Base-by-base conservation (phyloP, 306 rosid species). In the Trifolium pratense region DNA sequence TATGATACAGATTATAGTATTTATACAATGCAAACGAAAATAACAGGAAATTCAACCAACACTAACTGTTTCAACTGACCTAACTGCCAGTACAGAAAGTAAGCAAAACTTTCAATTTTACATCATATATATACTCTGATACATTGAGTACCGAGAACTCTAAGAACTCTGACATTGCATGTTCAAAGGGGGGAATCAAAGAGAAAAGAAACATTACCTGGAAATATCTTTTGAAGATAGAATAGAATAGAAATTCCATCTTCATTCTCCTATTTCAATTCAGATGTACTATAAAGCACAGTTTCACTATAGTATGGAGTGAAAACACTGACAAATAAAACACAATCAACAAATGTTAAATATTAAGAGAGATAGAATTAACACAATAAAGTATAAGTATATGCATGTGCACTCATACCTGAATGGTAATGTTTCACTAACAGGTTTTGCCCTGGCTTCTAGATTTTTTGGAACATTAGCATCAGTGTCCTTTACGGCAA, bases 261-360 rank as follows among this genome's bases (percentile, higher is more conserved):
- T 82, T 94, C 98, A 37, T 94, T 94, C 87, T 94, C 98, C 78
- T 78, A 81, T 65, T 84, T 83, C 86, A 94, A 79, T 73, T 94
- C 96, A 1, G 96, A 89, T 58, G 85, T 83, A 71, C 97, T 85
- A 79, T 94, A 94, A n/a, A 94, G 90, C 70, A 94, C 98, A 31
- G 98, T 94, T 86, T 94, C 98, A 56, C 97, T 94, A 73, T 94
- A 94, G 89, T 94, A 94, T 25, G 98, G 98, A 46, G 98, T 94
- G 91, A 94, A 94, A 82, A 94, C 95, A 56, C 98, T 94, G 59
- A 78, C 85, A 75, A 76, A 76, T 68, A 75, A 74, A 68, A 64
- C 46, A 62, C 34, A 55, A 59, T 45, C 40, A 43, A 49, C 48
- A 69, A 20, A 52, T 17, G 72, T 74, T 49, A 81, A 81, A 63